Evolutionary conservation across 495 filamentous ascomycete genomes (phyloP).

Genomic region (Zalerion maritima): DNA sequence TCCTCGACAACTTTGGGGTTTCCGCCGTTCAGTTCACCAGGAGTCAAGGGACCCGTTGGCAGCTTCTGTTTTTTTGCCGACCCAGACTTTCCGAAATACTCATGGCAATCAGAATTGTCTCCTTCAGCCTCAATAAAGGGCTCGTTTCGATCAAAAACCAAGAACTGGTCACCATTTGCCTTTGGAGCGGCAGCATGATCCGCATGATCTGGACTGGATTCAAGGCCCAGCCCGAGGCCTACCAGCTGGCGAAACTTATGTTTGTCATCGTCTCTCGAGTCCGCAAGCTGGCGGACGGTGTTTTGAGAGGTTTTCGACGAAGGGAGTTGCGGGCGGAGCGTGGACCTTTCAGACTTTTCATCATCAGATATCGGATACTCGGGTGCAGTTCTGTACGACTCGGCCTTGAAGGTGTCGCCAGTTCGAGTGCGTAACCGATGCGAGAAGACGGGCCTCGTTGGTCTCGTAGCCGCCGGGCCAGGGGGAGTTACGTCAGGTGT

Average conservation of each 20-base stretch:
- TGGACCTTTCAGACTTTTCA: conserved; percentile 32
- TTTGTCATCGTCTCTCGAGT: conserved; percentile 18
- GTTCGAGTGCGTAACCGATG: conserved; percentile 32
- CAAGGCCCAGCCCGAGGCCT: conserved; percentile 35
- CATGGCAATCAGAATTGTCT: too few species aligned
- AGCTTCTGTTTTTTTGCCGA: conserved; percentile 10
- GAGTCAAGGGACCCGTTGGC: background rate
- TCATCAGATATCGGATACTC: conserved; percentile 49
- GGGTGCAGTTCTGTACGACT: conserved; percentile 60
- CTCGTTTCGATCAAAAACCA: conserved; percentile 14
- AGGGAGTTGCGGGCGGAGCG: conserved; percentile 30
- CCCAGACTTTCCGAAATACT: conserved; percentile 18
- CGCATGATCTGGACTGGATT: conserved; percentile 18
- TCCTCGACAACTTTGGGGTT: conserved; percentile 32
- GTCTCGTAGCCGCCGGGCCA: conserved; percentile 21
- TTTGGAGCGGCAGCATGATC: conserved; percentile 6
- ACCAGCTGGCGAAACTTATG: conserved; percentile 13
- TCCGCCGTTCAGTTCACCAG: conserved; percentile 9
- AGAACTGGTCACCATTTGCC: conserved; percentile 6
- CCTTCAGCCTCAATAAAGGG: too few species aligned
- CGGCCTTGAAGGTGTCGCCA: conserved; percentile 41
- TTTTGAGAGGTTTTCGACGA: conserved; percentile 29
- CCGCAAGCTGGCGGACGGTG: conserved; percentile 16
- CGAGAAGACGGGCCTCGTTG: conserved; percentile 21
- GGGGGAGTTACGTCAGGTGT: conserved; percentile 65